Percentiles rank a stretch among this genome's conserved stretches.
phyloP scores from a whole-genome alignment of 345 rosid genomes.

The Triadica sebifera region DNA sequence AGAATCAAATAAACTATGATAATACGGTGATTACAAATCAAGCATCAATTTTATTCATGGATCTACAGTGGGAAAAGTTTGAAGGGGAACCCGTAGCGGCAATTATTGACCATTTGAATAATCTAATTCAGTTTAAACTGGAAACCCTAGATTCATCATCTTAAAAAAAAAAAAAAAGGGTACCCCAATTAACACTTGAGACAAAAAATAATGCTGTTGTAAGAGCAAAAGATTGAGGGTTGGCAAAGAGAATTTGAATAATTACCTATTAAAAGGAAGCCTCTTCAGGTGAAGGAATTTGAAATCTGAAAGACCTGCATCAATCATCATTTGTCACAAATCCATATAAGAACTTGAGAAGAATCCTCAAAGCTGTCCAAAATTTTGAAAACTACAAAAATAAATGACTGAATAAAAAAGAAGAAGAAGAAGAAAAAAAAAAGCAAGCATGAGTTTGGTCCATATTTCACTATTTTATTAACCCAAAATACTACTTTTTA shows the following conservation, averaged over 20 bases:
- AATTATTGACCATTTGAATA: conserved; percentile 1
- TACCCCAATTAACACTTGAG: background rate
- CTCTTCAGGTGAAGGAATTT: conserved; percentile 14
- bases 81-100: background rate
- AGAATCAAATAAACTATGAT: background rate
- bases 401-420: background rate
- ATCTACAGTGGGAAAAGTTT: conserved; percentile 18
- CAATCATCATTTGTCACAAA: conserved; percentile 24
- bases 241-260: background rate
- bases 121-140: conserved; percentile 4
- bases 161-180: background rate
- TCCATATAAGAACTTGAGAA: conserved; percentile 12
- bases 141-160: conserved; percentile 12
- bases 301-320: conserved; percentile 17
- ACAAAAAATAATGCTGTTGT: background rate
- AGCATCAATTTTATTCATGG: conserved; percentile 9
- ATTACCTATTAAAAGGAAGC: conserved; percentile 17
- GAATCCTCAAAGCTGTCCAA: conserved; percentile 19
- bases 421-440: background rate
- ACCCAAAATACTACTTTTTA: conserved; percentile 1
- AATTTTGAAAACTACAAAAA: background rate
- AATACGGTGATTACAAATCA: conserved; percentile 2
- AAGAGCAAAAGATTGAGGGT: background rate
- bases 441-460: conserved; percentile 6
- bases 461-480: background rate